These are phyloP conservation scores for Fomitiporia mediterranea DNA, from an alignment of 1,284 basidiomycete genomes.

Conservation along the genomic window DNA sequence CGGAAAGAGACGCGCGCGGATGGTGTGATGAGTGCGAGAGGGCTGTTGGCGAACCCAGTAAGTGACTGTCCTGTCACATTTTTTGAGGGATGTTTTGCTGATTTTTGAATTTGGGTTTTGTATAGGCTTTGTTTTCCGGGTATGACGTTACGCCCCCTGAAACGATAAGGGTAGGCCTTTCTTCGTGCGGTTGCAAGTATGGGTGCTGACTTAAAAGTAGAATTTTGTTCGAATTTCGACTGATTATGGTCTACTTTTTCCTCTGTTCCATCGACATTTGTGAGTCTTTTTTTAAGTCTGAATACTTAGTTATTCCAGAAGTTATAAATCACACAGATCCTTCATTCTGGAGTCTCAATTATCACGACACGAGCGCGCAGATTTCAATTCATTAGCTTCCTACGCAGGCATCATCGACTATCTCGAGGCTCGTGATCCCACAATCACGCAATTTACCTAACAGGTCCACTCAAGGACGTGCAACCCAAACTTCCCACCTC, in stretches of 20 bases:
- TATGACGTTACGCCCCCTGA: conserved; percentile 41
- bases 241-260: conserved; percentile 43
- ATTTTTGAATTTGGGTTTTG: not conserved
- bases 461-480: conserved; percentile 23
- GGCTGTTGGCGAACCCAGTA: conserved; percentile 53
- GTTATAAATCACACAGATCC: conserved; percentile 28
- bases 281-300: not conserved
- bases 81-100: not conserved
- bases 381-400: conserved; percentile 44
- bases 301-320: no score
- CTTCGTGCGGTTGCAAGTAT: no score
- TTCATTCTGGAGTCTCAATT: conserved; percentile 53
- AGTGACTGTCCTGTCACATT: conserved; percentile 14
- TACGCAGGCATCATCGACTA: conserved; percentile 44
- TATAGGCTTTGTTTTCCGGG: conserved; percentile 48
- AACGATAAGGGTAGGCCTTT: conserved; percentile 34
- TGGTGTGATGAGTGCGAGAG: conserved; percentile 55
- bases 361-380: conserved; percentile 38
- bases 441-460: not conserved
- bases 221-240: conserved; percentile 41
- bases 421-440: conserved; percentile 33
- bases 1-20: conserved; percentile 40
- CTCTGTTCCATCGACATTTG: conserved; percentile 37
- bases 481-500: conserved; percentile 21
- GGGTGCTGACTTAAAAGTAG: conserved; percentile 12